phyloP scores from a whole-genome alignment of 352 stramenopile species.

The Blastocystis sp. region DNA sequence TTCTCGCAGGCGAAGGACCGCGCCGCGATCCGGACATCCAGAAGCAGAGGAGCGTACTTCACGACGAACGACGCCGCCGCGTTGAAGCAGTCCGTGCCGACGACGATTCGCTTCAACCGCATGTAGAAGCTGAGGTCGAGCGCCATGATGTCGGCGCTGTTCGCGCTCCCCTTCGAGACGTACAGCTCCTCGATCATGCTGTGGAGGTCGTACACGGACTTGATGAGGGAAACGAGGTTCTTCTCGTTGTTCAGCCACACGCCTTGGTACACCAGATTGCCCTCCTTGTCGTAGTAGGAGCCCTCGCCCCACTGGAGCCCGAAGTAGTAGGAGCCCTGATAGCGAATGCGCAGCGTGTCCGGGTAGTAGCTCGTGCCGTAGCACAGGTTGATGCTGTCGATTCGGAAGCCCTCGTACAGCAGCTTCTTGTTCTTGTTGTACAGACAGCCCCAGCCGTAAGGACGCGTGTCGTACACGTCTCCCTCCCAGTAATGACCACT shows the following conservation, averaged over 20 bases:
- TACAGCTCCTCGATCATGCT: not conserved
- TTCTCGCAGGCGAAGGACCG: not conserved
- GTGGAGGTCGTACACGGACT: not conserved
- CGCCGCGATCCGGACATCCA: not conserved
- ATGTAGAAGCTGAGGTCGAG: not conserved
- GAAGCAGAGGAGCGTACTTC: not conserved
- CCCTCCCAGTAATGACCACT: slow-evolving; percentile 23
- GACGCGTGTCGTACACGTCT: not conserved
- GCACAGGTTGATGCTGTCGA: slow-evolving; percentile 13
- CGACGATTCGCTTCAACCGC: not conserved
- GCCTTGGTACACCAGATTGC: not conserved
- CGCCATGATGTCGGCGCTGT: not conserved
- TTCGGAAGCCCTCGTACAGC: slow-evolving; percentile 39
- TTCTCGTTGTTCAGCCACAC: not conserved
- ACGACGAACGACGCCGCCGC: not conserved
- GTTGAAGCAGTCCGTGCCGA: not conserved
- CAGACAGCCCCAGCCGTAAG: slow-evolving; percentile 53
- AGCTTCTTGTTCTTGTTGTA: slow-evolving; percentile 15
- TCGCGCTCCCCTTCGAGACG: not conserved
- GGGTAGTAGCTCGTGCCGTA: slow-evolving; percentile 22
- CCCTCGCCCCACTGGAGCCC: not conserved
- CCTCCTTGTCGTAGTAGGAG: not conserved
- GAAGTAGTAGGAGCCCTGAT: not conserved
- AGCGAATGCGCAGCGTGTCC: not conserved
- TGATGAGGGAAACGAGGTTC: not conserved